Conservation (phyloP, 2,329 filamentous ascomycete species). For the Colletotrichum musae region DNA sequence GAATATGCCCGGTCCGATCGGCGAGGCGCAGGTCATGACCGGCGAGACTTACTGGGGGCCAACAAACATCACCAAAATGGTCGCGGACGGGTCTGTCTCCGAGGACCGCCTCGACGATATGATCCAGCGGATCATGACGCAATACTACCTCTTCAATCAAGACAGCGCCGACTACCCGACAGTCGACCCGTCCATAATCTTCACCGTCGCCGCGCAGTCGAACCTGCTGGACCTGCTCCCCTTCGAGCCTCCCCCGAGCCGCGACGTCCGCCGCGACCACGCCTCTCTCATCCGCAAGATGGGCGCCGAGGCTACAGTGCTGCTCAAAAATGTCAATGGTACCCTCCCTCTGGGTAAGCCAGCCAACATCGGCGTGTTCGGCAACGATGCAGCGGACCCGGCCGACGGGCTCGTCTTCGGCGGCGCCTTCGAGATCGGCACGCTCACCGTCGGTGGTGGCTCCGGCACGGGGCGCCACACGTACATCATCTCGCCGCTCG, state of each 20-base stretch:
- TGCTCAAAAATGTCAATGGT: constrained; percentile 75
- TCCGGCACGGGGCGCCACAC: constrained; percentile 73
- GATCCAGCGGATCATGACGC: constrained; percentile 73
- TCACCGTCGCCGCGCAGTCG: constrained; percentile 29
- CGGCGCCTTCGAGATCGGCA: constrained; percentile 71
- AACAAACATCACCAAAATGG: constrained; percentile 67
- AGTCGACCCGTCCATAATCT: constrained; percentile 32
- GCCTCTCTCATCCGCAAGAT: constrained; percentile 72
- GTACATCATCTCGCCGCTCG: constrained; percentile 75
- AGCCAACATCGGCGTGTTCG: constrained; percentile 71
- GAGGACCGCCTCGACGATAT: constrained; percentile 77
- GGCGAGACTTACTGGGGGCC: constrained; percentile 76
- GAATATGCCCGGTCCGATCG: constrained; percentile 78
- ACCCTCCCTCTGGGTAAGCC: constrained; percentile 71
- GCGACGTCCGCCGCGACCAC: constrained; percentile 68
- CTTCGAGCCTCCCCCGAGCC: constrained; percentile 62
- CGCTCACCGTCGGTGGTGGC: constrained; percentile 78
- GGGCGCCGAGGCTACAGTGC: constrained; percentile 70
- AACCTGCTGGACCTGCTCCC: constrained; percentile 25
- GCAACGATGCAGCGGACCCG: constrained; percentile 73
- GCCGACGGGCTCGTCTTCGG: constrained; percentile 29
- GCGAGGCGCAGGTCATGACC: constrained; percentile 54
- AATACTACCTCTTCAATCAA: constrained; percentile 72
- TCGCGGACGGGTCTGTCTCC: constrained; percentile 69
- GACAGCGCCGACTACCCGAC: constrained; percentile 61